Percentiles rank a stretch among this genome's conserved stretches.
Evolutionary conservation across 176 grass and related monocot species (phyloP).

Genomic region (Microstegium vimineum): DNA sequence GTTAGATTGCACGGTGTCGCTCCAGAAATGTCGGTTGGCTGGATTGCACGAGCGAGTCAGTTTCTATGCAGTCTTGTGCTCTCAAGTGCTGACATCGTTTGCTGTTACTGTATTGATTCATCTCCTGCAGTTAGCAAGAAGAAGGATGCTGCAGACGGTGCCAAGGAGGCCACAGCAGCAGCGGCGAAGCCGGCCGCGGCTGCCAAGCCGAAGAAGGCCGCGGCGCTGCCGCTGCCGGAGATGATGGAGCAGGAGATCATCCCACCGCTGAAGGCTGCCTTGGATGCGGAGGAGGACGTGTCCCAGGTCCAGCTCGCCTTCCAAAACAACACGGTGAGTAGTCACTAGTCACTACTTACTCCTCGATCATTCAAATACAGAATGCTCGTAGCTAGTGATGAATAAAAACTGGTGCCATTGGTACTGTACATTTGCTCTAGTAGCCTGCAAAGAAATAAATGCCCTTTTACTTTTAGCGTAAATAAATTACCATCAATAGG

Average conservation of each 20-base stretch:
- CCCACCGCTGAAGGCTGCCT: slow-evolving; percentile 53
- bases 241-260: slow-evolving; percentile 95
- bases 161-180: slow-evolving; percentile 30
- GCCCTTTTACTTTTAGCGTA: no score
- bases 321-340: slow-evolving; percentile 81
- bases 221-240: slow-evolving; percentile 61
- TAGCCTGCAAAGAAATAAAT: not conserved
- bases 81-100: not conserved
- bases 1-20: not conserved
- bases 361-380: not conserved
- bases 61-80: not conserved
- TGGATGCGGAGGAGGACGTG: slow-evolving; percentile 75
- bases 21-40: not conserved
- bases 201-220: slow-evolving; percentile 70
- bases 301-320: slow-evolving; percentile 72
- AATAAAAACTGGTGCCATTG: not conserved
- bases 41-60: not conserved
- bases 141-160: slow-evolving; percentile 19
- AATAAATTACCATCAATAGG: no score
- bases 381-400: not conserved
- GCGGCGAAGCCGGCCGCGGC: slow-evolving; percentile 36
- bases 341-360: not conserved
- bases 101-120: not conserved
- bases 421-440: not conserved
- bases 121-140: slow-evolving; percentile 24